These are phyloP conservation scores for Ramaria sp. DNA, from an alignment of 768 basidiomycete species.

Conservation along the genomic window DNA sequence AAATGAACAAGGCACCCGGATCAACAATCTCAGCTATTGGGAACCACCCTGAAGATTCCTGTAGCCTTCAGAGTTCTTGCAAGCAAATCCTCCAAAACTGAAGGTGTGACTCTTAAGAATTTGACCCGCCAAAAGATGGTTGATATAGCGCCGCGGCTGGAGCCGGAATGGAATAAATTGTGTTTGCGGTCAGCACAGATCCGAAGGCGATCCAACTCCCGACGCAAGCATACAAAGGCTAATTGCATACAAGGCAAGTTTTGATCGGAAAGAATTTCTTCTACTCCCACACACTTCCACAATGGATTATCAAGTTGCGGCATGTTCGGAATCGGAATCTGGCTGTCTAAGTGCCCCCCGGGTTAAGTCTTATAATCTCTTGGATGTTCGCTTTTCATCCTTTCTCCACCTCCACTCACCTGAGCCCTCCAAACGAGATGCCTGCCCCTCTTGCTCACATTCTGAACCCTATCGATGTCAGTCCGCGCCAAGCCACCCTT, in stretches of 20 bases:
- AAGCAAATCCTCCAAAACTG: no score
- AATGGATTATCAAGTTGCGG: neutral
- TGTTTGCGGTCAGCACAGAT: neutral
- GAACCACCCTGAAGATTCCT: no score
- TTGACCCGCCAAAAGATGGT: no score
- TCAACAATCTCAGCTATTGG: neutral
- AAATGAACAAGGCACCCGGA: neutral
- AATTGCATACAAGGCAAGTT: conserved; percentile 1
- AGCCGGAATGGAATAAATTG: no score
- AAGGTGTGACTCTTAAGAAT: no score
- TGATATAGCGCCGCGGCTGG: no score
- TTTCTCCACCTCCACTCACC: neutral
- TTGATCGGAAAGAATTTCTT: neutral
- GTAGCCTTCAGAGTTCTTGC: no score
- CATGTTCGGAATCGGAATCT: neutral
- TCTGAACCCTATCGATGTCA: neutral
- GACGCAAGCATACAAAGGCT: neutral
- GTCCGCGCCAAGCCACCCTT: neutral
- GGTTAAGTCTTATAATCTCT: neutral
- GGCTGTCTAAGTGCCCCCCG: neutral
- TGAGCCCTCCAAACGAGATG: neutral
- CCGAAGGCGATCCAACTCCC: neutral
- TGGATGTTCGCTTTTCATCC: neutral
- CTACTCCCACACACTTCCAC: neutral
- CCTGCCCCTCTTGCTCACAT: neutral